Evolutionary conservation across 2,329 filamentous ascomycete species (phyloP).

Genomic region (Fusarium subglutinans): DNA sequence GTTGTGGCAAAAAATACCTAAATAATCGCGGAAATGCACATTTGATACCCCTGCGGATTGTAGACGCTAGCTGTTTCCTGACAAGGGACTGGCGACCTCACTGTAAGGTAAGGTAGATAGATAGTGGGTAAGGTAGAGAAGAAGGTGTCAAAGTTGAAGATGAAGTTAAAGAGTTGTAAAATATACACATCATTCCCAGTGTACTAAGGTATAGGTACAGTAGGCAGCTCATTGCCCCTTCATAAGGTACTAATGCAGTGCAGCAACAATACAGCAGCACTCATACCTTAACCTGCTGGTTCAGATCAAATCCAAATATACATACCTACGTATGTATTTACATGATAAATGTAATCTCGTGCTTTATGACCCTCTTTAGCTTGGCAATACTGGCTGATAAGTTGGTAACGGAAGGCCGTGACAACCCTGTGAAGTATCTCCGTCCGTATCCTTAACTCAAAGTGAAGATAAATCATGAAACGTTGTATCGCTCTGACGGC

Average conservation of each 20-base stretch:
- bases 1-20: no score
- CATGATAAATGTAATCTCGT: neutral
- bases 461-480: neutral
- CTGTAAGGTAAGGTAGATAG: no score
- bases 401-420: conserved; percentile 4
- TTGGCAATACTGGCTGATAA: conserved; percentile 16
- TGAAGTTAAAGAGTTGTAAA: neutral
- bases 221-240: neutral
- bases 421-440: neutral
- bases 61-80: conserved; percentile 31
- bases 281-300: neutral
- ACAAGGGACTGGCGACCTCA: conserved; percentile 1
- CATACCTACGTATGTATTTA: neutral
- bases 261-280: neutral
- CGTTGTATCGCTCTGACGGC: conserved; percentile 8
- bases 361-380: neutral
- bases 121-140: neutral
- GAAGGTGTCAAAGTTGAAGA: neutral
- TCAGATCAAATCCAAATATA: neutral
- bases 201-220: neutral
- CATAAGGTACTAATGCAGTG: neutral
- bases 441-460: neutral
- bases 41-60: no score
- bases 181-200: neutral
- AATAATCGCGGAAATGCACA: no score